Percentiles rank a stretch among this genome's conserved stretches.
phyloP scores from a whole-genome alignment of 352 stramenopile species.

The Globisporangium cederbergense region DNA sequence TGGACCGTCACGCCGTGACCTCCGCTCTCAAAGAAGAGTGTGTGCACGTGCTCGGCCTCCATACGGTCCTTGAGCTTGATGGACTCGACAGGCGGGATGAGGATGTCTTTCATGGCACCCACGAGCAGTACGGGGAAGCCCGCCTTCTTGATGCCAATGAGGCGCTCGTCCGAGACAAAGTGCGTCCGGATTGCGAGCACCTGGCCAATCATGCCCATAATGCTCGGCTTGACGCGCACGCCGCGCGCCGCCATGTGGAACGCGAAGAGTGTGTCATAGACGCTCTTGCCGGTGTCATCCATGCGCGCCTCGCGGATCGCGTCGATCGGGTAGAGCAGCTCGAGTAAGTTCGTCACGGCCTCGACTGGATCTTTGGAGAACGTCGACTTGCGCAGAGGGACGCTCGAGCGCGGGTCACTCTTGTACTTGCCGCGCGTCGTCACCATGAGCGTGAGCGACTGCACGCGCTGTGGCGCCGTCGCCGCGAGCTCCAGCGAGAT shows the following conservation, averaged over 20 bases:
- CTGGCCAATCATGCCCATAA: slow-evolving; percentile 15
- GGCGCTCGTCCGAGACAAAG: slow-evolving; percentile 46
- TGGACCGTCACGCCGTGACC: slow-evolving; percentile 29
- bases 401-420: slow-evolving; percentile 25
- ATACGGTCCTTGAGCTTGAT: slow-evolving; percentile 15
- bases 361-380: slow-evolving; percentile 31
- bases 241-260: slow-evolving; percentile 29
- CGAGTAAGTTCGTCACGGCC: slow-evolving; percentile 41
- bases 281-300: slow-evolving; percentile 27
- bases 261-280: slow-evolving; percentile 41
- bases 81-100: slow-evolving; percentile 29
- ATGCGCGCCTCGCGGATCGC: slow-evolving; percentile 30
- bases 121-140: slow-evolving; percentile 53
- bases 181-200: slow-evolving; percentile 34
- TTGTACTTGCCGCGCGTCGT: slow-evolving; percentile 53
- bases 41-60: slow-evolving; percentile 20
- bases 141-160: slow-evolving; percentile 29
- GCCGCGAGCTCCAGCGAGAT: slow-evolving; percentile 58
- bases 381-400: slow-evolving; percentile 34
- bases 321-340: slow-evolving; percentile 49
- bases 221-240: slow-evolving; percentile 12
- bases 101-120: slow-evolving; percentile 37
- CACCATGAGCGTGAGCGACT: slow-evolving; percentile 59
- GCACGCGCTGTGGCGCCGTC: slow-evolving; percentile 37
- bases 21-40: slow-evolving; percentile 20